Evolutionary conservation across 2,329 filamentous ascomycete genomes (phyloP), one percentile per base, ranked within the genome.

Genomic region (Hypoxylon sp.): DNA sequence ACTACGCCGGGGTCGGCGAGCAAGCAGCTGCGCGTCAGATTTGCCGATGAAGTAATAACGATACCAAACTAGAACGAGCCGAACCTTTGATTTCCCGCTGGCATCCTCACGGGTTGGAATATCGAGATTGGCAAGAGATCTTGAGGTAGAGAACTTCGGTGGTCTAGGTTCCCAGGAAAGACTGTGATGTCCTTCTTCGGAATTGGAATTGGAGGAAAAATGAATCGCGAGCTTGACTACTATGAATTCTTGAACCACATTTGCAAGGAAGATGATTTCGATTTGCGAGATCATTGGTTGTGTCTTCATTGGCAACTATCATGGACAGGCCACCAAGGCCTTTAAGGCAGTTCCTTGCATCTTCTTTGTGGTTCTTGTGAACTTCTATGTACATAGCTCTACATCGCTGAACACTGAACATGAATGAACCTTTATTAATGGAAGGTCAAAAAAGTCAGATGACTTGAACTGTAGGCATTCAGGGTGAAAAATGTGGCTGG

Each of bases 361-460:
- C 10, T 19, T 19, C 38, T n/a, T 43, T 21, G n/a, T 21, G 17
- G 17, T 43, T 21, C 38, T 43, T 17, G 17, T 43, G 17, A 19
- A 11, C 17, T 21, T 2, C 10, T 17, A 19, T 43, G 38, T 43
- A 43, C 38, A 6, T 43, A 43, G n/a, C 9, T 43, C 3, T 43
- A 7, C 17, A 21, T 21, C 13, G 38, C 38, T n/a, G 17, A 19
- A 43, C 38, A 10, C 17, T 9, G 14, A 17, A n/a, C 3, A 2
- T 19, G 38, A 11, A 21, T 43, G 17, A 43, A 21, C 5, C 38
- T 19, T 43, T 5, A 1, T 43, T 5, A 1, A 1, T 11, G 9
- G 25, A 49, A 30, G 46, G 14, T 34, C 11, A 34, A 51, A 21
- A 23, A 34, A 50, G 48, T 34, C 48, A 50, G 48, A 50, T 50